Base-by-base conservation (phyloP, 1,139 yeast species). In the Blastobotrys capitulatus region DNA sequence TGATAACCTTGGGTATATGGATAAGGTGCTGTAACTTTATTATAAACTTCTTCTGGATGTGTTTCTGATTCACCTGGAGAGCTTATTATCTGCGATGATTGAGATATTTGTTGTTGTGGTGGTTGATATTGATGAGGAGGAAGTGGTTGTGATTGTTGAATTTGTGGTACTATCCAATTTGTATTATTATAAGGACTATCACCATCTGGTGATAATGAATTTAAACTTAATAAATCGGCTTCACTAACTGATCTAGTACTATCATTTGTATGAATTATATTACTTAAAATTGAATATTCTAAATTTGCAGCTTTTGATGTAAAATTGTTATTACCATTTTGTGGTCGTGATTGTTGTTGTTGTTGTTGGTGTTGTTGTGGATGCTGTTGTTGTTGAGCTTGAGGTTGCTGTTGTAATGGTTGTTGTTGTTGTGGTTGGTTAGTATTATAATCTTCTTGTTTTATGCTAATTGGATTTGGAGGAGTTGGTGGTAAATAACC, bases 1-100 rank as follows among this genome's bases (percentile, higher is more conserved):
- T 89, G 96, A 66, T 84, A 90, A 1, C 96, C 96, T 3, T 89
- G 86, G 0, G 96, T 90, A 61, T 90, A 92, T 2, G 89, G 78
- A 62, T 85, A 90, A 0, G 97, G 97, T 44, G 73, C 53, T 5
- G 56, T 54, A 15, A 63, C 63, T 36, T 52, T 55, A n/a, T 57
- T 53, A 44, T 63, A 63, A 1, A 63, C 60, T 34, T 60, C 63
- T 29, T 62, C 65, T 2, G 67, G 66, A 36, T 61, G 59, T 20
- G 50, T 49, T 38, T 44, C 52, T 35, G 39, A 49, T 32, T 52
- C 47, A 1, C 13, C 41, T 7, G 48, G 48, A n/a, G 48, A 44
- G 38, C 43, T 44, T 12, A 38, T 38, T 13, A 38, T 20, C 27
- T 44, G 47, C 1, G 44, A 16, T 29, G 32, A 12, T 29, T 29